These are phyloP conservation scores for Guadua angustifolia DNA, from an alignment of 176 grass and related monocot species.

Conservation along the genomic window DNA sequence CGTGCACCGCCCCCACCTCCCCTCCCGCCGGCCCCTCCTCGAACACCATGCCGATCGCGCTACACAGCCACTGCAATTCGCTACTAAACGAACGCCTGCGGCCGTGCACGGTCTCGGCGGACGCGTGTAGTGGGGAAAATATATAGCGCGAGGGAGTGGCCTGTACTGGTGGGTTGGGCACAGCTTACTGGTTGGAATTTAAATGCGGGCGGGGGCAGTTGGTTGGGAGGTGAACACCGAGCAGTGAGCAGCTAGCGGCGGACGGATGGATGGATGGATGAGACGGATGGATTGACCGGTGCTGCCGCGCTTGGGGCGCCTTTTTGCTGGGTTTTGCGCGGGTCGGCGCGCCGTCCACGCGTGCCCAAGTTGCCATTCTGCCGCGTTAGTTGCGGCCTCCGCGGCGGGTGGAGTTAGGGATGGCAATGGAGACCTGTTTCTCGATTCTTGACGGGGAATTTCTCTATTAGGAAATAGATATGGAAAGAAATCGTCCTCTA, in stretches of 20 bases:
- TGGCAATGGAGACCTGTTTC: no score
- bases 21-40: constrained; percentile 8
- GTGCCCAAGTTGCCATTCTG: background rate
- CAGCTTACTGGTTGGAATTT: background rate
- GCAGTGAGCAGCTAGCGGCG: background rate
- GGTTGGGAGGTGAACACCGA: constrained; percentile 1
- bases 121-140: background rate
- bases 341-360: background rate
- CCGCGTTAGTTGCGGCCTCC: background rate
- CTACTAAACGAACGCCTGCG: background rate
- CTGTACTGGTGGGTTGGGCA: no score
- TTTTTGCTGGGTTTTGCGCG: background rate
- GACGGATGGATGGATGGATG: background rate
- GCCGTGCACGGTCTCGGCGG: background rate
- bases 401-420: no score
- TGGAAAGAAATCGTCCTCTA: no score
- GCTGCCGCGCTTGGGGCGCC: background rate
- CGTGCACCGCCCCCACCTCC: constrained; percentile 43
- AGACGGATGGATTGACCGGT: background rate
- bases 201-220: constrained; percentile 16
- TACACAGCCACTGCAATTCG: background rate
- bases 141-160: background rate
- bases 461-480: no score
- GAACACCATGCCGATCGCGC: constrained; percentile 44
- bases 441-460: no score